Base-by-base conservation (phyloP, 352 stramenopile species). In the Phytopythium kandeliae region DNA sequence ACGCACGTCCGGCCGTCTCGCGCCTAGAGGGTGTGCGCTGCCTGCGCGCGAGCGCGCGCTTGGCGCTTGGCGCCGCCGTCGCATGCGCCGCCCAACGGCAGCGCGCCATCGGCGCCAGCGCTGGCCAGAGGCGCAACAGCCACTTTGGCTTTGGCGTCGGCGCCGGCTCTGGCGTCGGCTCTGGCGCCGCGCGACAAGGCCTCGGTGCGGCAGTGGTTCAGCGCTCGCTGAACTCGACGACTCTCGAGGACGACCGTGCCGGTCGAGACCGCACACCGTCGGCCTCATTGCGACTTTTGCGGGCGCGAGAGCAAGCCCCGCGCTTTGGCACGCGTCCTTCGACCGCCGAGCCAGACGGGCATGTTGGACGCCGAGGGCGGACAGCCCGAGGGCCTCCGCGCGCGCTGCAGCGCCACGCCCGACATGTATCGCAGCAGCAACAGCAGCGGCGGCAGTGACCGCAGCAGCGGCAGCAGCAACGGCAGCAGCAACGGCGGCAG, bases 121-220 rank as follows among this genome's bases (percentile, higher is more conserved):
- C n/a, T n/a, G n/a, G n/a, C n/a, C n/a, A n/a, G n/a, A n/a, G n/a
- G n/a, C n/a, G n/a, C n/a, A n/a, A 10, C 37, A 26, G 37, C 19
- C 38, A 45, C 38, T 45, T 45, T 30, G 38, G 38, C 13, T 45
- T 45, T 45, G 38, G 19, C n/a, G 21, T 45, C 21, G 38, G n/a
- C n/a, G n/a, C n/a, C n/a, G n/a, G n/a, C n/a, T n/a, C n/a, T n/a
- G n/a, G n/a, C n/a, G n/a, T n/a, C n/a, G n/a, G n/a, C n/a, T 9
- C 9, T 9, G 9, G 28, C 28, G 28, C 19, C 19, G 38, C 30
- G 38, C 38, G 19, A 45, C 28, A 45, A 45, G 38, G 38, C 28
- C 38, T n/a, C n/a, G n/a, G n/a, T n/a, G 38, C 38, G 38, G 16
- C 4, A 22, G 38, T 45, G 4, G 38, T 45, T 45, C 38, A 30